A percentile compares a stretch with the other conserved stretches of the same genome.
Conservation (phyloP, 1,139 yeast species). For the Candida neerlandica region DNA sequence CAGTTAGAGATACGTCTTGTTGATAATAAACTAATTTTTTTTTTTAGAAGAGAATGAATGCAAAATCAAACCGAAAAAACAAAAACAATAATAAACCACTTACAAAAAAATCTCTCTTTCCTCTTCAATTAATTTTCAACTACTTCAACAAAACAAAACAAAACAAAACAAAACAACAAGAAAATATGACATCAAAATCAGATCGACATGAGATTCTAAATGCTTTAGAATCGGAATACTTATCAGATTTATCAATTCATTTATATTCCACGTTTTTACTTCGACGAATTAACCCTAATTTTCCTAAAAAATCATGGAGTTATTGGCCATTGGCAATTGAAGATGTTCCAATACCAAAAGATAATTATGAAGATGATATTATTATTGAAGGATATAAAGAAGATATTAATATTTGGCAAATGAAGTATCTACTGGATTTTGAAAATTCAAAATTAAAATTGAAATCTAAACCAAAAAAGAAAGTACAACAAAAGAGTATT, state of each 20-base stretch:
- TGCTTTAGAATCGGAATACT: slow-evolving; percentile 43
- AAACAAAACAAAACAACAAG: no score
- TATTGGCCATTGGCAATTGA: slow-evolving; percentile 48
- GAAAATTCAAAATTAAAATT: not conserved
- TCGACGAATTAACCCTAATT: slow-evolving; percentile 36
- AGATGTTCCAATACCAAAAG: slow-evolving; percentile 39
- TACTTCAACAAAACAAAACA: not conserved
- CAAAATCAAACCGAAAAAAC: not conserved
- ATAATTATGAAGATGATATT: slow-evolving; percentile 25
- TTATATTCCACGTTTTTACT: slow-evolving; percentile 49
- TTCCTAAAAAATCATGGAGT: slow-evolving; percentile 44
- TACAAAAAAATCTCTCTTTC: no score
- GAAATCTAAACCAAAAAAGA: not conserved
- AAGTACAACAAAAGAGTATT: not conserved
- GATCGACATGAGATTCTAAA: slow-evolving; percentile 36
- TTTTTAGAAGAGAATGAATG: not conserved
- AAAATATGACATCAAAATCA: slow-evolving; percentile 18
- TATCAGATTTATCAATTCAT: slow-evolving; percentile 54
- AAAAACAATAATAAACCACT: not conserved
- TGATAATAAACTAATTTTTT: no score
- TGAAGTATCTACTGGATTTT: not conserved
- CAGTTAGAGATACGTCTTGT: no score
- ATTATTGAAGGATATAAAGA: slow-evolving; percentile 20
- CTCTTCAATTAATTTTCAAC: not conserved
- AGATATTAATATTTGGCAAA: slow-evolving; percentile 18